Conservation (phyloP, 139 green algal species). For the Nannochloris sp. region DNA sequence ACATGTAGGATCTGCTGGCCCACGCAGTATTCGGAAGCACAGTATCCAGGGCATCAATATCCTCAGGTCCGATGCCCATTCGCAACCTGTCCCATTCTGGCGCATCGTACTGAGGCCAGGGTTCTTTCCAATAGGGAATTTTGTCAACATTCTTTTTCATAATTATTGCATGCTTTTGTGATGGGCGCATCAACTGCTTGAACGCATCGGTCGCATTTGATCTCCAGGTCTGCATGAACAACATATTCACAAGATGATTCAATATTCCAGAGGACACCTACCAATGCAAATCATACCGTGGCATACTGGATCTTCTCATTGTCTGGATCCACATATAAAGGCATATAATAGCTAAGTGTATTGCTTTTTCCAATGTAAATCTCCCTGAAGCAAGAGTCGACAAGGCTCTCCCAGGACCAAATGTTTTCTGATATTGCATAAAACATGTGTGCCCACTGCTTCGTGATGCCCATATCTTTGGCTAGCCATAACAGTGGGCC, state of each 20-base stretch:
- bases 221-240: not conserved
- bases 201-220: not conserved
- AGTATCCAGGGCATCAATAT: constrained; percentile 15
- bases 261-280: too few species aligned
- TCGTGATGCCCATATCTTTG: not conserved
- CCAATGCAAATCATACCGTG: too few species aligned
- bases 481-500: not conserved
- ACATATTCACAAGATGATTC: too few species aligned
- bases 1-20: not conserved
- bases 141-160: not conserved
- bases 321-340: not conserved
- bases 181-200: not conserved
- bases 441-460: constrained; percentile 9
- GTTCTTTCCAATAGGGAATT: not conserved
- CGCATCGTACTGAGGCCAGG: constrained; percentile 15
- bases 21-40: not conserved
- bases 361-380: constrained; percentile 26
- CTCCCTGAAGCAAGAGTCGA: constrained; percentile 16
- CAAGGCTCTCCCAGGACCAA: constrained; percentile 3
- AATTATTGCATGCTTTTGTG: not conserved
- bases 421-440: constrained; percentile 1
- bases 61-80: constrained; percentile 21
- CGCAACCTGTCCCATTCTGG: constrained; percentile 15
- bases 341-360: constrained; percentile 28
- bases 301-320: not conserved